phyloP scores from a whole-genome alignment of 2,329 filamentous ascomycete genomes.

The Chaetomium olivaceum region DNA sequence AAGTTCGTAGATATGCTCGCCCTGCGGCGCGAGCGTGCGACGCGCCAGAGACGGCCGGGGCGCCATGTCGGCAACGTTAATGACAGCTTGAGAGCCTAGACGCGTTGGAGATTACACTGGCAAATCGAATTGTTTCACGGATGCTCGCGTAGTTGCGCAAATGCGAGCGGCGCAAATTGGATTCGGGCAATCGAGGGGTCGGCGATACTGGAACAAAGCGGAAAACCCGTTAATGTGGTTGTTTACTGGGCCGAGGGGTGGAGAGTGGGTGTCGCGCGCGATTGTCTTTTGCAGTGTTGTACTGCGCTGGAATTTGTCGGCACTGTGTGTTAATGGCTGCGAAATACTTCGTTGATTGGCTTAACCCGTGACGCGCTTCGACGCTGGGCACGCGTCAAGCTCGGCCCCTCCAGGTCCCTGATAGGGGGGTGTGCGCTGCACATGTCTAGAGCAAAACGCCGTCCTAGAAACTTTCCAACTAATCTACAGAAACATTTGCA shows the following conservation, averaged over 20 bases:
- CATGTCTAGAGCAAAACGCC: not conserved
- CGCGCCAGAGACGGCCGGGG: slow-evolving; percentile 40
- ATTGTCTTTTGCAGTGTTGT: slow-evolving; percentile 5
- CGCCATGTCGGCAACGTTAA: slow-evolving; percentile 38
- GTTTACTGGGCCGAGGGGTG: slow-evolving; percentile 7
- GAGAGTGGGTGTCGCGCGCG: not conserved
- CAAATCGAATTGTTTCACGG: not conserved
- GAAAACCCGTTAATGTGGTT: slow-evolving; percentile 5
- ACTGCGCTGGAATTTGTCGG: slow-evolving; percentile 10
- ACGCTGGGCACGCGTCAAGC: slow-evolving; percentile 27
- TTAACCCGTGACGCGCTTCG: slow-evolving; percentile 16
- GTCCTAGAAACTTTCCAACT: not conserved
- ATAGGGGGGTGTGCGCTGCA: not conserved
- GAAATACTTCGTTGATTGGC: slow-evolving; percentile 24
- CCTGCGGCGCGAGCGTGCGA: slow-evolving; percentile 41
- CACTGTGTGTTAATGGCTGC: slow-evolving; percentile 18
- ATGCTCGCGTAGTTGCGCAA: not conserved
- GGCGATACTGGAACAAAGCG: not conserved
- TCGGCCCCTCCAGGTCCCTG: slow-evolving; percentile 17
- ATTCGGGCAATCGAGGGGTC: not conserved
- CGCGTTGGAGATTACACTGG: not conserved
- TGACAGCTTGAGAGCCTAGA: not conserved
- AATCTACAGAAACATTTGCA: not conserved
- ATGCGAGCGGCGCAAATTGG: not conserved
- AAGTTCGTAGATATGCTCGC: slow-evolving; percentile 52